Base-by-base conservation (phyloP, 805 yeast species). In the Middelhovenomyces tepae region DNA sequence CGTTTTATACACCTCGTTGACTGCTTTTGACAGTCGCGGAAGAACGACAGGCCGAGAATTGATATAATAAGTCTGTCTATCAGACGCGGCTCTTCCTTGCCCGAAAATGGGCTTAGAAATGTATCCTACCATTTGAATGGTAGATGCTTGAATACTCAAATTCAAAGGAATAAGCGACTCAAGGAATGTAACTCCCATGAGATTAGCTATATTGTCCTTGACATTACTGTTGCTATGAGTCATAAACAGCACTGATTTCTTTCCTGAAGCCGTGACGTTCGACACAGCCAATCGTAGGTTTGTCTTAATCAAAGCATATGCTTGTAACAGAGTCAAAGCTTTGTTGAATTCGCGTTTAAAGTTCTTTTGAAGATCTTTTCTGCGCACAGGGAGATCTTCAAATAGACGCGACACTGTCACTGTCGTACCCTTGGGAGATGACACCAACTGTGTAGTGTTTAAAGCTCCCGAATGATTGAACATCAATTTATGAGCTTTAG, bases 31-130 rank as follows among this genome's bases (percentile, higher is more conserved):
- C 11, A 87, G 49, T 20, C 64, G 60, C 11, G 75, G 72, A 42
- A 78, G 62, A 2, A 54, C 48, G 3, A 84, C 73, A 0, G 97
- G 98, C 37, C 98, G 59, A 15, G 64, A 64, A 51, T 91, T 91
- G 18, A 91, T 65, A 46, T 60, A 87, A 25, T 82, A 44, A 32
- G 71, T 68, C 51, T 89, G 98, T 21, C 94, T 64, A 53, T 86
- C 95, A 10, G 69, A 61, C 2, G 79, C 58, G 1, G 75, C 64
- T 26, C 94, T 60, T 1, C 91, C 89, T 51, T 75, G 67, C 0
- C 95, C 95, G 54, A 80, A 78, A 0, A 91, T 76, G 25, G 76
- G 74, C 45, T 75, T 73, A 0, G 97, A 86, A 1, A 89, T 65
- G 39, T 55, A 66, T 0, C 98, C 98, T 3, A 42, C 43, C 0